Evolutionary conservation across 1,284 basidiomycete genomes (phyloP).

Genomic region (Limonomyces culmigenus): DNA sequence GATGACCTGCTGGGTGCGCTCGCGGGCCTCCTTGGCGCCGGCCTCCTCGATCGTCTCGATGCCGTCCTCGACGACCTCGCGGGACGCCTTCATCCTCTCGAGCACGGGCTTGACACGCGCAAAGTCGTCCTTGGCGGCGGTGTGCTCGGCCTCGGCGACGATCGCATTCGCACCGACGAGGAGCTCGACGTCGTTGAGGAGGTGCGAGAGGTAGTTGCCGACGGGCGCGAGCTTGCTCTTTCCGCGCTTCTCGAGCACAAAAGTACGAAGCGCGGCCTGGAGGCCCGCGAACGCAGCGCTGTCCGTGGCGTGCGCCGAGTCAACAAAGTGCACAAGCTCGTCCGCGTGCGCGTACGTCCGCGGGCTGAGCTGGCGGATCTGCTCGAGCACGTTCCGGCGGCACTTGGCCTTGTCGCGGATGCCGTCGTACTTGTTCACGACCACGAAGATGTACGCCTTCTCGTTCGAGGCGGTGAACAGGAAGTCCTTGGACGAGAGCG

Average conservation of each 20-base stretch:
- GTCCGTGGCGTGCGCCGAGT: slow-evolving; percentile 60
- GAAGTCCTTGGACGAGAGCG: slow-evolving; percentile 91
- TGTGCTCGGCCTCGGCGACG: slow-evolving; percentile 70
- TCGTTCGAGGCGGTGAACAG: slow-evolving; percentile 87
- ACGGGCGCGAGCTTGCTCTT: slow-evolving; percentile 94
- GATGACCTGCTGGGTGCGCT: slow-evolving; percentile 44
- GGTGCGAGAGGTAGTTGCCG: slow-evolving; percentile 83
- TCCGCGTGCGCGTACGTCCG: slow-evolving; percentile 82
- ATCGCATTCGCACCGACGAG: slow-evolving; percentile 79
- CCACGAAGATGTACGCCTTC: slow-evolving; percentile 97
- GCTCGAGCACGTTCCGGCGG: slow-evolving; percentile 77
- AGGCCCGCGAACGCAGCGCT: slow-evolving; percentile 73
- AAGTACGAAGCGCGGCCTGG: slow-evolving; percentile 85
- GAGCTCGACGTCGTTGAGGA: slow-evolving; percentile 79
- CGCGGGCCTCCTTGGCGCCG: slow-evolving; percentile 38
- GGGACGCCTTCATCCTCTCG: slow-evolving; percentile 69
- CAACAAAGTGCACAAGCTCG: slow-evolving; percentile 97
- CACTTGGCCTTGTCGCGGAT: slow-evolving; percentile 95
- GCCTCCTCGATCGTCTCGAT: slow-evolving; percentile 74
- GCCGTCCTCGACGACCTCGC: slow-evolving; percentile 61
- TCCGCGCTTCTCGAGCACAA: slow-evolving; percentile 88
- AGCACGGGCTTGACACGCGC: slow-evolving; percentile 65
- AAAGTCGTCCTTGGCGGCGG: slow-evolving; percentile 59
- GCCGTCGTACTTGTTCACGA: slow-evolving; percentile 96
- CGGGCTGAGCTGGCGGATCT: slow-evolving; percentile 87